phyloP scores from a whole-genome alignment of 257 asterid species.

The Echites panduratus region DNA sequence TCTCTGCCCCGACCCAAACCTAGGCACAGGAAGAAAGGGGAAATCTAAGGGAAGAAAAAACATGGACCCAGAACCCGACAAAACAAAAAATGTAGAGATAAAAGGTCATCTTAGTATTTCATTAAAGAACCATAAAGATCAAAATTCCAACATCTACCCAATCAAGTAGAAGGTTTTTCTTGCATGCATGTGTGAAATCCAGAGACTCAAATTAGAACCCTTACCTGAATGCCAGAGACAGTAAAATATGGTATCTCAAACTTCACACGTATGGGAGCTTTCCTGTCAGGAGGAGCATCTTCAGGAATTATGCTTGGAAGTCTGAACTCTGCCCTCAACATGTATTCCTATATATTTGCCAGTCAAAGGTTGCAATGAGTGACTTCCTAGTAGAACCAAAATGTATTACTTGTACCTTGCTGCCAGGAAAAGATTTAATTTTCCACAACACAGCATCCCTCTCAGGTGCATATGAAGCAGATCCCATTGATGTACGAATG shows the following conservation, averaged over 20 bases:
- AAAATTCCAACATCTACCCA: no score
- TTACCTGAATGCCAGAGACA: slow-evolving; percentile 46
- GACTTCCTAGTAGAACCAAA: background rate
- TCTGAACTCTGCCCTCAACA: slow-evolving; percentile 43
- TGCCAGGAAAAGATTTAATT: slow-evolving; percentile 49
- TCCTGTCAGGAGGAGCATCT: slow-evolving; percentile 41
- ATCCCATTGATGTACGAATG: slow-evolving; percentile 42
- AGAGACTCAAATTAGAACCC: background rate
- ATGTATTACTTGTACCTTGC: slow-evolving; percentile 26
- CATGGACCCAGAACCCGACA: no score
- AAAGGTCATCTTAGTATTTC: no score
- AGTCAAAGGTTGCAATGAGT: background rate
- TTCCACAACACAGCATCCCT: slow-evolving; percentile 43
- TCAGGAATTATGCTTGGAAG: slow-evolving; percentile 41
- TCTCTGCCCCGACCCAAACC: no score
- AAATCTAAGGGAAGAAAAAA: no score
- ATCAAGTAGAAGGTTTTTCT: background rate
- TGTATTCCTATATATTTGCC: slow-evolving; percentile 28
- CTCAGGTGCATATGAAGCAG: slow-evolving; percentile 53
- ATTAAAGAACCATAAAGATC: no score
- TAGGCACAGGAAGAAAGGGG: no score
- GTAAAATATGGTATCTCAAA: slow-evolving; percentile 53
- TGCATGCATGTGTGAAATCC: background rate
- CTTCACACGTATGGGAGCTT: slow-evolving; percentile 49
- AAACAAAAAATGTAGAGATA: background rate